Evolutionary conservation across 83 land plant genomes (phyloP), one percentile per base, ranked within the genome.

Genomic region (Picea abies): DNA sequence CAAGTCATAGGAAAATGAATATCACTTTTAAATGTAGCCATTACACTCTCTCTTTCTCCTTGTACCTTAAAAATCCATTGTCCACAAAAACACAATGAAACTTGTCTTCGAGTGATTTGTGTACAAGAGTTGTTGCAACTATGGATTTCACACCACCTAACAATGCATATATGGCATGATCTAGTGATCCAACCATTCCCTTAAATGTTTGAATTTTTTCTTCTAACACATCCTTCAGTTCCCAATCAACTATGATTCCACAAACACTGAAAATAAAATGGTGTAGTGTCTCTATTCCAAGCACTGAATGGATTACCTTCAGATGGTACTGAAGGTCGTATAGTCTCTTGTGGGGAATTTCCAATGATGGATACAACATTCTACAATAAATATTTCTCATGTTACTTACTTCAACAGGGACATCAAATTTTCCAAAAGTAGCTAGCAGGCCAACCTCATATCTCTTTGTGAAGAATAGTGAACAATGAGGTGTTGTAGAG

Each of bases 91-190:
- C 88, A 89, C 96, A 97, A 60, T 95, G 98, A 39, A 95, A 93
- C 80, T 95, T 90, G 20, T 97, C 96, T 19, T 98, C 99, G 67
- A 97, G 91, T 25, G 98, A 96, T 86, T 85, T 94, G 80, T 95
- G 96, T 79, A 97, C 95, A 47, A 97, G 87, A 23, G 95, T 95
- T 5, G 96, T 98, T 7, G 98, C 99, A 78, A 97, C 99, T 15
- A 98, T 88, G 11, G 99, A 97, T 80, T 97, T 98, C 12, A 97
- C 98, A 61, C 99, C 98, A 0, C 99, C 99, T 11, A 98, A 97
- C 61, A 95, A 82, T 1, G 98, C 99, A 89, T 98, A 97, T 0
- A 97, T 90, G 52, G 90, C 99, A 90, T 93, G 95, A 56, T 95
- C 98, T 0, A 90, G 84, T 47, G 91, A 87, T 17, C 95, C 96